phyloP scores from a whole-genome alignment of 345 rosid species.

The Syzygium aqueum region DNA sequence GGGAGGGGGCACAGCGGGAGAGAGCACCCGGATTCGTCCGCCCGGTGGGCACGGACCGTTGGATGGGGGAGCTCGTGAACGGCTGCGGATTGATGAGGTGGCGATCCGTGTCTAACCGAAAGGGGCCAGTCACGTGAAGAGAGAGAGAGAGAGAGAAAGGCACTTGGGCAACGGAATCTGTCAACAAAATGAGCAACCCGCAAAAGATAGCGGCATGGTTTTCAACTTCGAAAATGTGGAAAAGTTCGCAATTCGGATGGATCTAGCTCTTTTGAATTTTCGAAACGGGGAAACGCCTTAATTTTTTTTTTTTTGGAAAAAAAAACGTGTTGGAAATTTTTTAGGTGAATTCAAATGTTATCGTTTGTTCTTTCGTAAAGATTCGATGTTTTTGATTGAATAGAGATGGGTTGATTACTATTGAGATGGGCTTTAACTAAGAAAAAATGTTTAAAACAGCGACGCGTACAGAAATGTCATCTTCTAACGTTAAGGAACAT shows the following conservation, averaged over 20 bases:
- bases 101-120: slow-evolving; percentile 10
- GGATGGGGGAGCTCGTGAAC: not conserved
- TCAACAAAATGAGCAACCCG: not conserved
- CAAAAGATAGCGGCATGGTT: not conserved
- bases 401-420: rapidly evolving
- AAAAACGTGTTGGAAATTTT: not conserved
- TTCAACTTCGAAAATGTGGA: not conserved
- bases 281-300: not conserved
- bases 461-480: not conserved
- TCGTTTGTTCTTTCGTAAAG: too few relatives aligned
- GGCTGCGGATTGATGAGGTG: not conserved
- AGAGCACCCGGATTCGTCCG: not conserved
- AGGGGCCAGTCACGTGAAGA: slow-evolving; percentile 1
- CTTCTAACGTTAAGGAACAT: not conserved
- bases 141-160: not conserved
- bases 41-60: not conserved
- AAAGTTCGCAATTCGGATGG: not conserved
- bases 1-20: not conserved
- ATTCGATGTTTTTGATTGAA: not conserved
- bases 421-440: not conserved
- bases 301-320: not conserved
- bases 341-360: not conserved
- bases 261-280: not conserved
- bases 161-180: not conserved
- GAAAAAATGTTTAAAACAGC: not conserved